These are phyloP conservation scores for Podaxis sp. DNA, from an alignment of 768 basidiomycete genomes.

Conservation along the genomic window DNA sequence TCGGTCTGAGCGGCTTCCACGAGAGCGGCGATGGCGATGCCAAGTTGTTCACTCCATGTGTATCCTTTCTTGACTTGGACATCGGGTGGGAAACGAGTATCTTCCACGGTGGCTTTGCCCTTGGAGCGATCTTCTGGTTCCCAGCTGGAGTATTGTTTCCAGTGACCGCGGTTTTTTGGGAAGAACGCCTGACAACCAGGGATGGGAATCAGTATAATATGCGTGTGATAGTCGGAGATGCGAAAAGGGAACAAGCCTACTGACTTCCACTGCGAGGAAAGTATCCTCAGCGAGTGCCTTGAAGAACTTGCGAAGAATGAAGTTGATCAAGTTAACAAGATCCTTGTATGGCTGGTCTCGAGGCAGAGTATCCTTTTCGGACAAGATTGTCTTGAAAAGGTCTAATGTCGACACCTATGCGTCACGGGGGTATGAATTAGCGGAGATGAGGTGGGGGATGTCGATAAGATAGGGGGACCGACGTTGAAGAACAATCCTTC, in stretches of 20 bases:
- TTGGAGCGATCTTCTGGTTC: slow-evolving; percentile 51
- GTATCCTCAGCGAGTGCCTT: slow-evolving; percentile 83
- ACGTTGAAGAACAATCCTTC: slow-evolving; percentile 97
- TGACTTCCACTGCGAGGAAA: slow-evolving; percentile 87
- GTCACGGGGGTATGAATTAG: slow-evolving; percentile 15
- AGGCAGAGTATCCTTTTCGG: slow-evolving; percentile 77
- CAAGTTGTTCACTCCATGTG: slow-evolving; percentile 87
- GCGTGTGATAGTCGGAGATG: slow-evolving; percentile 7
- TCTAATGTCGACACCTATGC: slow-evolving; percentile 83
- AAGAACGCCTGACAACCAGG: slow-evolving; percentile 66
- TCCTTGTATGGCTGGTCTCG: slow-evolving; percentile 81
- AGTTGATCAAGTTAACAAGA: slow-evolving; percentile 81
- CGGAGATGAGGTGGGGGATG: slow-evolving; percentile 14
- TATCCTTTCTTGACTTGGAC: slow-evolving; percentile 85
- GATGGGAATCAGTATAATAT: slow-evolving; percentile 9
- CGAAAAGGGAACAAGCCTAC: slow-evolving; percentile 20
- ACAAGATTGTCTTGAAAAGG: slow-evolving; percentile 85
- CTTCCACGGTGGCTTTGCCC: slow-evolving; percentile 37
- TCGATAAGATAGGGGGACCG: slow-evolving; percentile 23
- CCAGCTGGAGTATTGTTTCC: slow-evolving; percentile 85
- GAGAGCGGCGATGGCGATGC: slow-evolving; percentile 77
- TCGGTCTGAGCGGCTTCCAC: slow-evolving; percentile 62
- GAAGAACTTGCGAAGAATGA: slow-evolving; percentile 90
- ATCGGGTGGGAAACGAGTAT: slow-evolving; percentile 57
- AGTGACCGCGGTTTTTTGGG: slow-evolving; percentile 83